phyloP scores from a whole-genome alignment of 108 stramenopile genomes.

The Pseudonitzschia multiseries region DNA sequence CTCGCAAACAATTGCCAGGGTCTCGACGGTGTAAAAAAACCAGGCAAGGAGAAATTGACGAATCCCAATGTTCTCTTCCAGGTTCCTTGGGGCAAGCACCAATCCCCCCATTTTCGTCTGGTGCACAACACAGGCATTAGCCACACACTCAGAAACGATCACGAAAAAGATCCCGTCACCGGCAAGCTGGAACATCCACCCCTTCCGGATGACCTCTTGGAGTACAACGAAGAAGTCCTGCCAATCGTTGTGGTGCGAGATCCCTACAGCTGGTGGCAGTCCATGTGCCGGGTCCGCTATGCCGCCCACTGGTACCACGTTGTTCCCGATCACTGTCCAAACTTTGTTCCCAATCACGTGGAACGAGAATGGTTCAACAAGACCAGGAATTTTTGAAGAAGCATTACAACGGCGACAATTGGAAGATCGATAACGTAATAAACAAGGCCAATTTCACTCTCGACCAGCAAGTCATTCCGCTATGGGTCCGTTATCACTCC shows the following conservation, averaged over 20 bases:
- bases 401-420: constrained; percentile 18
- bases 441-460: constrained; percentile 34
- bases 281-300: constrained; percentile 77
- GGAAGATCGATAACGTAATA: constrained; percentile 29
- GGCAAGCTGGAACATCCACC: background rate
- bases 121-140: constrained; percentile 10
- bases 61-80: constrained; percentile 35
- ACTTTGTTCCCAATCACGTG: constrained; percentile 51
- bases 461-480: constrained; percentile 15
- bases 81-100: constrained; percentile 85
- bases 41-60: background rate
- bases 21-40: background rate
- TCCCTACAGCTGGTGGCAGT: constrained; percentile 76
- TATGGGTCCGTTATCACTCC: constrained; percentile 33
- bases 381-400: background rate
- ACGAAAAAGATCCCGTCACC: constrained; percentile 7
- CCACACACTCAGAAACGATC: constrained; percentile 18
- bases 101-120: constrained; percentile 54
- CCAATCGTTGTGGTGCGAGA: constrained; percentile 75
- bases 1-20: constrained; percentile 44
- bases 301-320: constrained; percentile 57
- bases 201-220: background rate
- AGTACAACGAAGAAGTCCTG: background rate
- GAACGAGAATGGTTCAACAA: constrained; percentile 30
- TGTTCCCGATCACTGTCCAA: constrained; percentile 56